Percentiles rank a stretch among this genome's conserved stretches.
phyloP scores from a whole-genome alignment of 139 green algal species.

The Nannochloris sp. region DNA sequence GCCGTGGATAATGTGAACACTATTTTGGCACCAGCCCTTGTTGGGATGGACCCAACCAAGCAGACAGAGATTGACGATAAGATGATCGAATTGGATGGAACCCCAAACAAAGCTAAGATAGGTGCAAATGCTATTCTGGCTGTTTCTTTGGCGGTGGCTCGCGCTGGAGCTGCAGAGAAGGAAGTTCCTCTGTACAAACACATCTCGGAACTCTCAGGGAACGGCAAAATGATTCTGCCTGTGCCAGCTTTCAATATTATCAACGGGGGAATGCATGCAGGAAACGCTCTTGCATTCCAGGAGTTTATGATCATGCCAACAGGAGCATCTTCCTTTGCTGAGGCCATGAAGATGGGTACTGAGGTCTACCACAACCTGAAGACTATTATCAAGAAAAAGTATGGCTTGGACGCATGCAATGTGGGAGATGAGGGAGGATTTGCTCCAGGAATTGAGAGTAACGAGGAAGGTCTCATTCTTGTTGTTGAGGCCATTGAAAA shows the following conservation, averaged over 20 bases:
- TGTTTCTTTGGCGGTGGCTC: constrained; percentile 88
- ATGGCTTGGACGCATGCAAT: constrained; percentile 95
- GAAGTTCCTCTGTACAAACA: constrained; percentile 92
- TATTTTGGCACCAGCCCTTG: constrained; percentile 80
- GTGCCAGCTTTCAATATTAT: constrained; percentile 99
- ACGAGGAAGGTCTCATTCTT: constrained; percentile 90
- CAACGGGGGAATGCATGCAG: constrained; percentile 95
- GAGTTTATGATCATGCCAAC: constrained; percentile 99
- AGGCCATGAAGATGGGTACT: constrained; percentile 81
- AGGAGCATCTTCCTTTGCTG: constrained; percentile 72
- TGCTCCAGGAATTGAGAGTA: constrained; percentile 90
- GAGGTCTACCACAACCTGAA: constrained; percentile 97
- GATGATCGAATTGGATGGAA: constrained; percentile 95
- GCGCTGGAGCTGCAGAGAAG: constrained; percentile 88
- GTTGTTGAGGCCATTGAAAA: constrained; percentile 84
- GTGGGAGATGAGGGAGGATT: constrained; percentile 99
- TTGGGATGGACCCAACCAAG: constrained; percentile 75
- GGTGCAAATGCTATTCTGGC: constrained; percentile 98
- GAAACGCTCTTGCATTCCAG: constrained; percentile 93
- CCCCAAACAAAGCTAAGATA: constrained; percentile 94
- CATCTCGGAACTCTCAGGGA: constrained; percentile 87
- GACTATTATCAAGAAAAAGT: constrained; percentile 96
- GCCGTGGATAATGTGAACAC: constrained; percentile 96
- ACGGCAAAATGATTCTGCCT: constrained; percentile 90
- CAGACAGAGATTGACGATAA: constrained; percentile 82